Conservation (phyloP, 768 basidiomycete genomes). For the Pholiota molesta region DNA sequence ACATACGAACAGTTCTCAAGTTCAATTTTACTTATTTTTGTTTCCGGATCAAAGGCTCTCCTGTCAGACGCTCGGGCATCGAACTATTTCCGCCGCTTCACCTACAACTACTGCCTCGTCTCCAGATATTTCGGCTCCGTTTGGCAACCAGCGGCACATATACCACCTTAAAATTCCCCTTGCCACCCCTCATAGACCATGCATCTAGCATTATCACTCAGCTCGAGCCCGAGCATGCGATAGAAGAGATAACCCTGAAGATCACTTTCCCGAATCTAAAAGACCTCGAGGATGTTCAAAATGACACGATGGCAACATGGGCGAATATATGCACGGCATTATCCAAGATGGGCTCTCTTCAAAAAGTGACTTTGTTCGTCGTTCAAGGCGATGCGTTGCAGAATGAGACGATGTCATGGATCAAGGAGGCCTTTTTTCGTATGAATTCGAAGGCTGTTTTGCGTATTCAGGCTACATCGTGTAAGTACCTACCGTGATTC, state of each 20-base stretch:
- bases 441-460: neutral
- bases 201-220: neutral
- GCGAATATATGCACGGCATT: neutral
- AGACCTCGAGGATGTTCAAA: neutral
- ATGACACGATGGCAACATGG: neutral
- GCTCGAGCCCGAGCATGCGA: neutral
- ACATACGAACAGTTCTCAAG: neutral
- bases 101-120: neutral
- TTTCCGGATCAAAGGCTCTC: neutral
- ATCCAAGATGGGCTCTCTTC: neutral
- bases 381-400: neutral
- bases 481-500: neutral
- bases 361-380: neutral
- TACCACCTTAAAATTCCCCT: neutral
- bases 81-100: slow-evolving; percentile 1
- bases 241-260: slow-evolving; percentile 10
- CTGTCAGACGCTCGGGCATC: neutral
- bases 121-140: neutral
- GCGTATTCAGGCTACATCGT: neutral
- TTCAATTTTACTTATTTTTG: neutral
- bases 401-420: neutral
- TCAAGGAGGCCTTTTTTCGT: neutral
- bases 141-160: neutral
- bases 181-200: neutral
- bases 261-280: neutral